A percentile compares a stretch with the other conserved stretches of the same genome.
phyloP scores from a whole-genome alignment of 352 stramenopile genomes.

The Phytophthora crassamura region DNA sequence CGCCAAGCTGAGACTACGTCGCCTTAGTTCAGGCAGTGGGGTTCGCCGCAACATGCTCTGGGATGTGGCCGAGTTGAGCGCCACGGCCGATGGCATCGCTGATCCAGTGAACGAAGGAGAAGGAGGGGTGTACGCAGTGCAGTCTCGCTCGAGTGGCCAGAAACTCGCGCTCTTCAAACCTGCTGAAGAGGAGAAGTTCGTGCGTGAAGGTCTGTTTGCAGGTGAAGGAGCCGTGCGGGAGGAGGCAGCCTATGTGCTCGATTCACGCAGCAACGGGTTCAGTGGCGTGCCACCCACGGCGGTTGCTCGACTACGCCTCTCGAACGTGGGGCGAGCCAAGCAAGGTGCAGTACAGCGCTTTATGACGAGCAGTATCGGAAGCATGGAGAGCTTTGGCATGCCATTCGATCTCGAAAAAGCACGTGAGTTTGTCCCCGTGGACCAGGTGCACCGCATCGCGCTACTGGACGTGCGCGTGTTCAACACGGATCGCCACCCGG shows the following conservation, averaged over 20 bases:
- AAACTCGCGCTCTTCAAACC: constrained; percentile 89
- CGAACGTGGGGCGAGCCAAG: constrained; percentile 50
- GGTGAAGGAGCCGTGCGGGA: constrained; percentile 83
- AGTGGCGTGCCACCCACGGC: constrained; percentile 81
- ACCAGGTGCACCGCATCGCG: constrained; percentile 86
- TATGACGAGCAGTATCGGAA: constrained; percentile 77
- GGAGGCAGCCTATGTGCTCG: constrained; percentile 77
- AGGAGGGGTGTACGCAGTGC: constrained; percentile 77
- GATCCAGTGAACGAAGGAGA: constrained; percentile 68
- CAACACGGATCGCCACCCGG: constrained; percentile 88
- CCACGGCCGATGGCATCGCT: constrained; percentile 56
- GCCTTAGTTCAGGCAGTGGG: constrained; percentile 63
- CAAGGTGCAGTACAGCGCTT: constrained; percentile 84
- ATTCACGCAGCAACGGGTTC: constrained; percentile 72
- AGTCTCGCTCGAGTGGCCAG: constrained; percentile 65
- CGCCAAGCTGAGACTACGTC: constrained; percentile 57
- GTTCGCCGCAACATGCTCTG: constrained; percentile 80
- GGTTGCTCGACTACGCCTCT: constrained; percentile 64
- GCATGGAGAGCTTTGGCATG: constrained; percentile 88
- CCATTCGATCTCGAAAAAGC: constrained; percentile 67
- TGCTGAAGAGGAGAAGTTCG: constrained; percentile 80
- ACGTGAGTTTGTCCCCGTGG: constrained; percentile 65
- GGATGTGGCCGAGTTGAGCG: constrained; percentile 69
- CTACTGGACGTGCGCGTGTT: constrained; percentile 85
- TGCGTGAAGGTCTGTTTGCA: constrained; percentile 66